Base-by-base conservation (phyloP, 768 basidiomycete genomes). In the Boletus patriciae region DNA sequence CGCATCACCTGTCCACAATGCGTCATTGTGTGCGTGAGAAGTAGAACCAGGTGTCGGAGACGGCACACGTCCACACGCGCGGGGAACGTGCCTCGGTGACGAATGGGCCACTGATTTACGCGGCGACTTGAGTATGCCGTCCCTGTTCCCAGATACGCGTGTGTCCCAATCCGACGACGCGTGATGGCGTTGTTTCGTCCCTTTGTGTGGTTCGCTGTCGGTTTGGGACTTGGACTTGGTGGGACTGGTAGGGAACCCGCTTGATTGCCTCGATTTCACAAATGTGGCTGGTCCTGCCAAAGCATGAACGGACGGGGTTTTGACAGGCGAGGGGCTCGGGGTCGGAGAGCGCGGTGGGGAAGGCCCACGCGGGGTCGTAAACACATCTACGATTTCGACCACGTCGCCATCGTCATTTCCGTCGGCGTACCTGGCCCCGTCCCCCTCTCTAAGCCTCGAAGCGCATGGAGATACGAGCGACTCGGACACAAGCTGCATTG, bases 51-150 rank as follows among this genome's bases (percentile, higher is more conserved):
- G 54, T 9, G 59, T 62, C 23, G 63, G 68, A 12, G 68, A 65
- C 9, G 55, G 50, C 2, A 50, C 38, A 27, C 53, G 60, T 27
- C 45, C 34, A 23, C 36, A 49, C 33, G 6, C 15, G 38, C 13
- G 13, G 23, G 18, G 2, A 27, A n/a, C 21, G 34, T 65, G 58
- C n/a, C 68, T 59, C 25, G 68, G 67, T 31, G 68, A 69, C 19
- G 68, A 63, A 37, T 69, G 68, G 3, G 27, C 50, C 18, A 38
- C 58, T 7, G 66, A 69, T 27, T 65, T 69, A 27, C 67, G 67
- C 16, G 68, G 68, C 0, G 67, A 69, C 31, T 70, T 68, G 43
- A 36, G 63, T 38, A 59, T 21, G 0, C 42, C 25, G 6, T 57
- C 21, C 23, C n/a, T 46, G 12, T 37, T 53, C 25, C 50, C 50